phyloP scores from a whole-genome alignment of 2,329 filamentous ascomycete species.

The Trichophaea hybrida region DNA sequence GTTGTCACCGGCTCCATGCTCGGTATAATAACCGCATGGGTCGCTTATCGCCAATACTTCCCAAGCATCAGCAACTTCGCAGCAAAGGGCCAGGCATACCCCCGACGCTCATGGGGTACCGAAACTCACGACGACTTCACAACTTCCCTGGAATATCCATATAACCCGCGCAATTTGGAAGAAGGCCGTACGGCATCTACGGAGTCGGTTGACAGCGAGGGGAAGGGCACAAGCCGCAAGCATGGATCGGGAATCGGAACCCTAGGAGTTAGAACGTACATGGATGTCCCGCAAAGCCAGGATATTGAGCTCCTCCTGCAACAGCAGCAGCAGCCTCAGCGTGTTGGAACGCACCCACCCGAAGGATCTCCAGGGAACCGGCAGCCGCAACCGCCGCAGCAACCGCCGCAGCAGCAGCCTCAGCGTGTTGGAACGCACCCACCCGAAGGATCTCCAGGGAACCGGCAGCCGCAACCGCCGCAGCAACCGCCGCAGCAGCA shows the following conservation, averaged over 20 bases:
- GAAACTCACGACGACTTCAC: conserved; percentile 29
- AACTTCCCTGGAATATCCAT: neutral
- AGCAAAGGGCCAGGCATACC: conserved; percentile 45
- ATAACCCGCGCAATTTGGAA: neutral
- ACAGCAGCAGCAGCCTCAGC: neutral
- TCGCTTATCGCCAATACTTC: conserved; percentile 46
- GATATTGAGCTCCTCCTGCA: neutral
- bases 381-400: neutral
- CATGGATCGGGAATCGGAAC: neutral
- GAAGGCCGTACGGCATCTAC: neutral
- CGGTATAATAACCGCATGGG: conserved; percentile 40
- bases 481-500: neutral
- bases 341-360: neutral
- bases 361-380: neutral
- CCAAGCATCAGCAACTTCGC: conserved; percentile 41
- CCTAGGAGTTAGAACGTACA: neutral
- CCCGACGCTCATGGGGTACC: conserved; percentile 44
- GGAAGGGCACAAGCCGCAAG: neutral
- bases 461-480: neutral
- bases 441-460: neutral
- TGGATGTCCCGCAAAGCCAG: neutral
- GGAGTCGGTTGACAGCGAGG: conserved; percentile 1
- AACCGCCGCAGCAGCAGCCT: neutral
- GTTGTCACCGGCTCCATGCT: conserved; percentile 43
- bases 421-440: neutral